Conservation (phyloP, 495 filamentous ascomycete genomes). For the Aspergillus campestris region DNA sequence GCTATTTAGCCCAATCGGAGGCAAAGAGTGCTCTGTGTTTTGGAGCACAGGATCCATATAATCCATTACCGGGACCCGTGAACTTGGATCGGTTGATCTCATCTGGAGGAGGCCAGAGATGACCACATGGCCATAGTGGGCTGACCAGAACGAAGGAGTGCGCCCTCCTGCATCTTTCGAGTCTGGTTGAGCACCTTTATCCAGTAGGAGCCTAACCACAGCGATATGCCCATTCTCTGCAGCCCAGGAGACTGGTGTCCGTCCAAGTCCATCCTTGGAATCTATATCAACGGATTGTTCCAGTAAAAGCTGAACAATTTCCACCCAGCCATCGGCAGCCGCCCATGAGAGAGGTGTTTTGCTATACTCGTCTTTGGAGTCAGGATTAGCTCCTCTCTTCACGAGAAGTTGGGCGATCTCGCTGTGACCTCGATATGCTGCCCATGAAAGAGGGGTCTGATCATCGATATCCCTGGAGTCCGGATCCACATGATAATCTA, state of each 20-base stretch:
- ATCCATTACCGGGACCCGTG: no score
- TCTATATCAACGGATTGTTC: constrained; percentile 11
- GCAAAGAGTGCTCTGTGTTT: no score
- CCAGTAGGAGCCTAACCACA: constrained; percentile 14
- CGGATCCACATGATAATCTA: constrained; percentile 1
- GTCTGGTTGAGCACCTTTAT: constrained; percentile 1
- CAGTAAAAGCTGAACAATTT: constrained; percentile 18
- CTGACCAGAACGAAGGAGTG: no score
- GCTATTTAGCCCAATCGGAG: no score
- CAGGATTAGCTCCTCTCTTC: not conserved
- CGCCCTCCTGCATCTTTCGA: no score
- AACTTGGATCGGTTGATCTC: no score
- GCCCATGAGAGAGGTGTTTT: no score
- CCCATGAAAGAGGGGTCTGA: not conserved
- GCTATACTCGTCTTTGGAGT: not conserved
- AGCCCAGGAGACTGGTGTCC: constrained; percentile 15
- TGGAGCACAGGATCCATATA: no score
- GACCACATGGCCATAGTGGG: no score
- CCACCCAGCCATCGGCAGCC: no score
- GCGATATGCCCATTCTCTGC: constrained; percentile 12
- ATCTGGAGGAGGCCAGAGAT: no score
- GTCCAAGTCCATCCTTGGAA: constrained; percentile 10
- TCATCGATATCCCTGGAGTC: not conserved
- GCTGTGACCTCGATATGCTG: not conserved
- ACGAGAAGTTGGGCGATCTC: not conserved